These are phyloP conservation scores for Pseudogymnoascus destructans DNA, from an alignment of 2,329 filamentous ascomycete genomes.

Conservation along the genomic window DNA sequence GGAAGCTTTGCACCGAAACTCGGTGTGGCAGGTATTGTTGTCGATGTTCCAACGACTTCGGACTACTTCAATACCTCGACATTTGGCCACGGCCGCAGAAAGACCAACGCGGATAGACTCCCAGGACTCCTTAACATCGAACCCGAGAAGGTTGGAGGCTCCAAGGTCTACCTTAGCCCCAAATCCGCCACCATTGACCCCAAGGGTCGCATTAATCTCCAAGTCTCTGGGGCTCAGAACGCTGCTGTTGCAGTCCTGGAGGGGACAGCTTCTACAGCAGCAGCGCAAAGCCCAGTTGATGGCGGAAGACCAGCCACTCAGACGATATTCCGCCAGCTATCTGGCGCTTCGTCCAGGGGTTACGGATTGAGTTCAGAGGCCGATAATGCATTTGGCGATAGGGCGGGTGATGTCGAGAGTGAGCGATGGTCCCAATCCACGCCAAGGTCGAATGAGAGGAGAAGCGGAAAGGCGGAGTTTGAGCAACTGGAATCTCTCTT, in stretches of 20 bases:
- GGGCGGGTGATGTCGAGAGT: neutral
- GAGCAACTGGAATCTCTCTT: slow-evolving; percentile 4
- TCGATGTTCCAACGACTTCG: slow-evolving; percentile 14
- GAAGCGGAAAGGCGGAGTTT: neutral
- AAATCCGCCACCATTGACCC: slow-evolving; percentile 21
- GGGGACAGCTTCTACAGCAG: slow-evolving; percentile 13
- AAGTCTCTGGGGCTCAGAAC: slow-evolving; percentile 17
- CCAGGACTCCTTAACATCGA: slow-evolving; percentile 20
- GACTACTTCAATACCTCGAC: slow-evolving; percentile 12
- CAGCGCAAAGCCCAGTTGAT: slow-evolving; percentile 4
- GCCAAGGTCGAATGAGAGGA: neutral
- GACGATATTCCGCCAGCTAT: neutral
- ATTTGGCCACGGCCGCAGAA: slow-evolving; percentile 7
- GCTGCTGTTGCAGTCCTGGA: slow-evolving; percentile 22
- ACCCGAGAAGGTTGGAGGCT: slow-evolving; percentile 21
- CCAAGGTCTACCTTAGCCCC: slow-evolving; percentile 23
- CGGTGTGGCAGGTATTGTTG: slow-evolving; percentile 25
- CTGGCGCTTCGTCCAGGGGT: neutral
- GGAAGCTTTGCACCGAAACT: slow-evolving; percentile 16
- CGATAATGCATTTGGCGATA: neutral
- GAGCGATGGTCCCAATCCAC: neutral
- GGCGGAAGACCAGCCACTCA: neutral
- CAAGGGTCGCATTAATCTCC: slow-evolving; percentile 21
- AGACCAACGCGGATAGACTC: slow-evolving; percentile 2
- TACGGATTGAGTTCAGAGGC: neutral